These are phyloP conservation scores for Parasitella parasitica DNA, from an alignment of 371 early-diverging fungal genomes.

Conservation along the genomic window DNA sequence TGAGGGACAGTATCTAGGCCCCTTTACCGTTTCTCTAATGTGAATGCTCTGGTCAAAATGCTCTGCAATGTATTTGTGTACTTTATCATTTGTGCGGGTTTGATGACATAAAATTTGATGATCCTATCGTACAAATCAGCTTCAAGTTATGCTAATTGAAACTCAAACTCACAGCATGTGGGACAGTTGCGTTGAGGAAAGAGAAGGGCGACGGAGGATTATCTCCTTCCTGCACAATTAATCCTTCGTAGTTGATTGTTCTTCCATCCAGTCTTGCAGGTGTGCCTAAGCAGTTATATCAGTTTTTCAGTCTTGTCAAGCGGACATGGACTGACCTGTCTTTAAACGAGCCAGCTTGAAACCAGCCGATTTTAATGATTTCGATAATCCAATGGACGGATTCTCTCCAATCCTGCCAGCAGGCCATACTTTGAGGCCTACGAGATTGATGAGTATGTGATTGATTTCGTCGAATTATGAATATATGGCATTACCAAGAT, in stretches of 20 bases:
- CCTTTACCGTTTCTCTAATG: slow-evolving; percentile 81
- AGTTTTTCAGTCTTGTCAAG: neutral
- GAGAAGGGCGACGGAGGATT: slow-evolving; percentile 79
- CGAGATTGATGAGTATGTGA: neutral
- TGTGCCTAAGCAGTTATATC: slow-evolving; percentile 51
- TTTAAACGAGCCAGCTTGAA: slow-evolving; percentile 77
- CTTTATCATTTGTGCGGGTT: slow-evolving; percentile 69
- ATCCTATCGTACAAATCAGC: slow-evolving; percentile 26
- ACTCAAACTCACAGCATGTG: slow-evolving; percentile 46
- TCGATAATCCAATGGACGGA: slow-evolving; percentile 75
- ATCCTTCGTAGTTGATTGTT: slow-evolving; percentile 71
- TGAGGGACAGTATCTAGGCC: slow-evolving; percentile 88
- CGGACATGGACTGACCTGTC: slow-evolving; percentile 53
- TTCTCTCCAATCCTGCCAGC: slow-evolving; percentile 80
- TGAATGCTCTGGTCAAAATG: slow-evolving; percentile 81
- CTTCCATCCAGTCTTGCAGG: slow-evolving; percentile 78
- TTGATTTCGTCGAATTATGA: neutral
- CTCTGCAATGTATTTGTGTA: slow-evolving; percentile 70
- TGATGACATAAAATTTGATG: slow-evolving; percentile 76
- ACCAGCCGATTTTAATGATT: slow-evolving; percentile 73
- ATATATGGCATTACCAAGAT: slow-evolving; percentile 66
- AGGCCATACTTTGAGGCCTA: slow-evolving; percentile 71
- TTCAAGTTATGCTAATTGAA: neutral
- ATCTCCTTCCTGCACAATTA: slow-evolving; percentile 73
- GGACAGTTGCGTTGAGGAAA: slow-evolving; percentile 66